Conservation (phyloP, 1,284 basidiomycete species). For the Thelephora terrestris region DNA sequence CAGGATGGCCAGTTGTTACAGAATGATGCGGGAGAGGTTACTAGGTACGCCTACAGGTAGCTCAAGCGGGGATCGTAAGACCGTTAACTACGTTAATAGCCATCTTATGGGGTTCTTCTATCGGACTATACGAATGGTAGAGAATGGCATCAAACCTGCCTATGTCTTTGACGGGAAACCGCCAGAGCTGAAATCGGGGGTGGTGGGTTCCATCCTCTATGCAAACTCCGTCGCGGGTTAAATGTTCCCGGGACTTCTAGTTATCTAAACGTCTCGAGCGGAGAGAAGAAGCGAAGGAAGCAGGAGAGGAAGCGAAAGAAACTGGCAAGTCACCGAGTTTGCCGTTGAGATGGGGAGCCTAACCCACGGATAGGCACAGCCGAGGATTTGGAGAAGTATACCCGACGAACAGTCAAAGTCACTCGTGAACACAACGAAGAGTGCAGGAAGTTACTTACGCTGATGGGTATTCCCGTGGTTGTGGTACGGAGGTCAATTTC, state of each 20-base stretch:
- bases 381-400: conserved; percentile 89
- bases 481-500: conserved; percentile 42
- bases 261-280: conserved; percentile 88
- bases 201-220: conserved; percentile 50
- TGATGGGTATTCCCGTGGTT: conserved; percentile 98
- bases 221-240: not conserved
- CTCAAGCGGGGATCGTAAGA: not conserved
- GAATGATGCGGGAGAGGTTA: conserved; percentile 94
- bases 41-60: conserved; percentile 38
- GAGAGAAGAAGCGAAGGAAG: conserved; percentile 89
- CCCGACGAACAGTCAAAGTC: conserved; percentile 88
- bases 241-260: conserved; percentile 28
- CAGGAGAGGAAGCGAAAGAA: conserved; percentile 94
- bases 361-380: conserved; percentile 48
- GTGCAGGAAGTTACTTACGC: conserved; percentile 74
- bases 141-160: conserved; percentile 96
- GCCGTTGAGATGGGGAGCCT: not conserved
- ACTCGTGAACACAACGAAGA: conserved; percentile 97
- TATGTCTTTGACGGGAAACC: conserved; percentile 99
- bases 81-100: conserved; percentile 27
- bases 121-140: conserved; percentile 95
- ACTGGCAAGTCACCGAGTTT: conserved; percentile 37
- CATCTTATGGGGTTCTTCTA: conserved; percentile 99
- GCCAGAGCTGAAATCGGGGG: conserved; percentile 92
- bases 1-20: conserved; percentile 95